Conservation (phyloP, 2,329 filamentous ascomycete genomes). For the Epichloe scottii region DNA sequence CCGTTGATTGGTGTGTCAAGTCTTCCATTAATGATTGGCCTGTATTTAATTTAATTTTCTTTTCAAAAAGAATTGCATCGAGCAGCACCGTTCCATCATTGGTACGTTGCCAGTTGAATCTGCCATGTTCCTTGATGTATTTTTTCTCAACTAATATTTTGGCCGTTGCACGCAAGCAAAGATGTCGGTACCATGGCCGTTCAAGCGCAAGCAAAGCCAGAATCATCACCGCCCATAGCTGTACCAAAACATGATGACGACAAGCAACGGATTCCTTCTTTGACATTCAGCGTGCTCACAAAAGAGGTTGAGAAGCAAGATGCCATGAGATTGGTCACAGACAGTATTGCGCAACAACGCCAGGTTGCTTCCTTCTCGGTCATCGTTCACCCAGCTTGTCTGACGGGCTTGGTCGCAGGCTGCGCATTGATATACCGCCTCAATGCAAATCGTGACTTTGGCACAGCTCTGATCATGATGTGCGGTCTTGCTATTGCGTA, state of each 20-base stretch:
- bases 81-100: too few species aligned
- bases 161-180: background rate
- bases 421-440: conserved; percentile 27
- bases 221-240: background rate
- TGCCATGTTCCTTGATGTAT: background rate
- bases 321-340: conserved; percentile 61
- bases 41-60: too few species aligned
- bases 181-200: conserved; percentile 7
- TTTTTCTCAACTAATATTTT: too few species aligned
- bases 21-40: too few species aligned
- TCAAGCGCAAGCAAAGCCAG: conserved; percentile 6
- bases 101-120: too few species aligned
- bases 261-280: conserved; percentile 36
- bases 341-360: conserved; percentile 73
- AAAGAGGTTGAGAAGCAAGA: conserved; percentile 46
- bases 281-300: conserved; percentile 45
- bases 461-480: conserved; percentile 40
- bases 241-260: background rate
- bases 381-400: conserved; percentile 46
- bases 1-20: too few species aligned
- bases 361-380: conserved; percentile 52
- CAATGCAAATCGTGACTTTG: conserved; percentile 32
- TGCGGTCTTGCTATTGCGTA: conserved; percentile 50
- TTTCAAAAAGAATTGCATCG: too few species aligned
- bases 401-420: conserved; percentile 31